Conservation (phyloP, 2,329 filamentous ascomycete species). For the Didymella pinodella region DNA sequence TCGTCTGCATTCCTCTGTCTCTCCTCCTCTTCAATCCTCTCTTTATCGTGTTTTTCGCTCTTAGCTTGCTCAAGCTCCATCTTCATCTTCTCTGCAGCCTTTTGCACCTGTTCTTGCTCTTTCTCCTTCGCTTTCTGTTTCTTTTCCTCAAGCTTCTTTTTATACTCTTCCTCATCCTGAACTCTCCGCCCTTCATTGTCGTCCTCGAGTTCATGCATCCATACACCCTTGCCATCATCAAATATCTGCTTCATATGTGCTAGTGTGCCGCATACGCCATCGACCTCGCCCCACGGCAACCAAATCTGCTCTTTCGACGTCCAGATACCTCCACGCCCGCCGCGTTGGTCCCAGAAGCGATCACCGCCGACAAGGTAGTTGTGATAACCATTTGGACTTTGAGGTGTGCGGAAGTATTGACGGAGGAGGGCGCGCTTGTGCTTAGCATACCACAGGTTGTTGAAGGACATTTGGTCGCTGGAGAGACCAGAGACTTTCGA, state of each 20-base stretch:
- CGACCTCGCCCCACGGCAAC: conserved; percentile 59
- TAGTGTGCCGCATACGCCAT: conserved; percentile 45
- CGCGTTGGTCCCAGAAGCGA: conserved; percentile 59
- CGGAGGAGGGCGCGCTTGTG: conserved; percentile 60
- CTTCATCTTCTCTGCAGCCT: conserved; percentile 16
- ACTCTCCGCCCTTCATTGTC: conserved; percentile 26
- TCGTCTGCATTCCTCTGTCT: conserved; percentile 9
- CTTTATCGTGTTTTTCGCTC: conserved; percentile 17
- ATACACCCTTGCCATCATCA: conserved; percentile 56
- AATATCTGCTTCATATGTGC: conserved; percentile 57
- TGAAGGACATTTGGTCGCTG: conserved; percentile 50
- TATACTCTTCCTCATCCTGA: conserved; percentile 24
- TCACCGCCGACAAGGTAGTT: conserved; percentile 57
- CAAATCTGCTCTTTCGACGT: conserved; percentile 57
- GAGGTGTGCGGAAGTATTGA: conserved; percentile 56
- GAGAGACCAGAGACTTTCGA: conserved; percentile 2
- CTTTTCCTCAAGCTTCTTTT: conserved; percentile 23
- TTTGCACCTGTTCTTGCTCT: conserved; percentile 18
- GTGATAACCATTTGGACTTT: conserved; percentile 54
- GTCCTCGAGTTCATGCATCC: conserved; percentile 43
- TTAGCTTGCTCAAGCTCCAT: conserved; percentile 18
- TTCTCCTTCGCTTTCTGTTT: conserved; percentile 24
- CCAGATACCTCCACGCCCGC: conserved; percentile 64
- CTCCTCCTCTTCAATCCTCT: conserved; percentile 16
- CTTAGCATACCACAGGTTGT: conserved; percentile 59